phyloP scores from a whole-genome alignment of 2,329 filamentous ascomycete species.

The Xylaria multiplex region DNA sequence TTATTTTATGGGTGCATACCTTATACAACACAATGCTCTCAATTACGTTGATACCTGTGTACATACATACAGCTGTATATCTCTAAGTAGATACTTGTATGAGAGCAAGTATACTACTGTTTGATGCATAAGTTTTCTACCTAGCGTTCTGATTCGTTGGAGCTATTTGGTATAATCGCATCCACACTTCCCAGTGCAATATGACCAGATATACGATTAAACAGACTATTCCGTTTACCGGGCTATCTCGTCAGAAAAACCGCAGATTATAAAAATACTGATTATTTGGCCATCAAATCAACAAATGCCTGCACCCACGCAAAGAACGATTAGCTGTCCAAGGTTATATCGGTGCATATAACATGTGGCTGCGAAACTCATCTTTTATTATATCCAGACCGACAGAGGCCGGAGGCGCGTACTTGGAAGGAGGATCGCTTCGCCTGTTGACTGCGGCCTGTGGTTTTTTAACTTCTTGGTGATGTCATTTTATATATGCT shows the following conservation, averaged over 20 bases:
- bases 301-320: neutral
- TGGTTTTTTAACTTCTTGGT: neutral
- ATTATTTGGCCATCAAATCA: neutral
- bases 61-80: too few species aligned
- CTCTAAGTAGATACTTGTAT: too few species aligned
- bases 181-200: too few species aligned
- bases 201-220: too few species aligned
- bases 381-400: neutral
- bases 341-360: neutral
- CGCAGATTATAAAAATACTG: neutral
- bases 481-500: neutral
- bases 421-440: neutral
- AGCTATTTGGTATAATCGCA: too few species aligned
- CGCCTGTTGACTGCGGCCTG: neutral
- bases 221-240: too few species aligned
- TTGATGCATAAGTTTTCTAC: too few species aligned
- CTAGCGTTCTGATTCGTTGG: too few species aligned
- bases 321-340: neutral
- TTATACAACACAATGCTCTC: too few species aligned
- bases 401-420: neutral
- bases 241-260: neutral
- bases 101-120: too few species aligned
- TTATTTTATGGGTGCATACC: too few species aligned
- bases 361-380: slow-evolving; percentile 1
- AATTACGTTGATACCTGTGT: too few species aligned